Evolutionary conservation across 306 rosid genomes (phyloP).

Genomic region (Amphicarpaea edgeworthii): DNA sequence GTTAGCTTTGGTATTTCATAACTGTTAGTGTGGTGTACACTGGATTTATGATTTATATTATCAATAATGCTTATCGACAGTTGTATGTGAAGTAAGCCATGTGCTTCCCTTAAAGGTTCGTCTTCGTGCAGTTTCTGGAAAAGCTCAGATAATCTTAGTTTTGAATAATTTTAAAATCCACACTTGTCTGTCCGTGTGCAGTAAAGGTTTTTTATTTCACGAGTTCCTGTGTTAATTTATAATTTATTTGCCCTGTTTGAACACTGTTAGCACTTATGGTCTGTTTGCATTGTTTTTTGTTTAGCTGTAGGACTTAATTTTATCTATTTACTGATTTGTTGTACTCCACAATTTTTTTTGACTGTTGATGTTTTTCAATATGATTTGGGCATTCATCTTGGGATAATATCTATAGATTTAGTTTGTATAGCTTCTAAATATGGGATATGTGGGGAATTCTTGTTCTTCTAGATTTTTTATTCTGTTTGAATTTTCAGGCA

Average conservation of each 20-base stretch:
- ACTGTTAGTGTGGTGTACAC: not conserved
- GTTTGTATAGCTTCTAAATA: slow-evolving; percentile 34
- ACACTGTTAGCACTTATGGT: not conserved
- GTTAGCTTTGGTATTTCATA: slow-evolving; percentile 6
- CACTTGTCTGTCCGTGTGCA: not conserved
- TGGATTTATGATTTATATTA: slow-evolving; percentile 26
- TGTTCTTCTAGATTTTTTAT: slow-evolving; percentile 30
- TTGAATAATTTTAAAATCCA: slow-evolving; percentile 17
- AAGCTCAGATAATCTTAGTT: slow-evolving; percentile 27
- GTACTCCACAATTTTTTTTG: not conserved
- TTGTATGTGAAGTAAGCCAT: slow-evolving; percentile 26
- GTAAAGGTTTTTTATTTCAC: slow-evolving; percentile 27
- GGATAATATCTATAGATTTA: slow-evolving; percentile 20
- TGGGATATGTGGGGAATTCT: slow-evolving; percentile 37
- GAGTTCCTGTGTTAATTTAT: not conserved
- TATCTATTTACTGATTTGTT: slow-evolving; percentile 32
- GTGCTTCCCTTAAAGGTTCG: slow-evolving; percentile 1
- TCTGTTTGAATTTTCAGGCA: slow-evolving; percentile 66
- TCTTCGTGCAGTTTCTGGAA: slow-evolving; percentile 1
- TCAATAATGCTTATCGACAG: slow-evolving; percentile 14
- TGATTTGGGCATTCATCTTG: slow-evolving; percentile 25
- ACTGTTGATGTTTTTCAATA: slow-evolving; percentile 11
- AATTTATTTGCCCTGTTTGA: not conserved
- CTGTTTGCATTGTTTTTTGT: slow-evolving; percentile 20
- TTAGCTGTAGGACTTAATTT: slow-evolving; percentile 35